These are phyloP conservation scores for Lentinus polychrous DNA, from an alignment of 1,284 basidiomycete species.

Conservation along the genomic window DNA sequence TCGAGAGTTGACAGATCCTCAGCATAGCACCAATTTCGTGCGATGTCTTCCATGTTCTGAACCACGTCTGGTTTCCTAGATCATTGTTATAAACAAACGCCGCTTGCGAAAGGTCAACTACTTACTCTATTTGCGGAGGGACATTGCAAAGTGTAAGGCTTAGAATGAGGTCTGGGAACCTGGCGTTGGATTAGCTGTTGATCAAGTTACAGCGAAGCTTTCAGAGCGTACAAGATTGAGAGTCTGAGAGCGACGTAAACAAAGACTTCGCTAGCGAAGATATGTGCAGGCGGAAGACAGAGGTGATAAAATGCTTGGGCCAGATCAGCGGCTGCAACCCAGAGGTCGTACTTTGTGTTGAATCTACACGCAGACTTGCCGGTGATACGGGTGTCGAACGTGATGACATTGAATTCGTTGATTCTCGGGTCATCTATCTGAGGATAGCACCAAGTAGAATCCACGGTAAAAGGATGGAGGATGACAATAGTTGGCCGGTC, in stretches of 20 bases:
- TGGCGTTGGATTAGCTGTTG: slow-evolving; percentile 18
- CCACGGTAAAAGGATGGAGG: slow-evolving; percentile 60
- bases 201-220: slow-evolving; percentile 3
- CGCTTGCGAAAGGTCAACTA: slow-evolving; percentile 8
- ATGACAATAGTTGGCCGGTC: slow-evolving; percentile 58
- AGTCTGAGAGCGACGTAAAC: slow-evolving; percentile 44
- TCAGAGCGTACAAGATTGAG: slow-evolving; percentile 44
- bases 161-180: slow-evolving; percentile 66
- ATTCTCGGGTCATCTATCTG: slow-evolving; percentile 66
- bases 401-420: slow-evolving; percentile 57
- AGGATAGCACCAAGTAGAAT: slow-evolving; percentile 57
- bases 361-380: slow-evolving; percentile 53
- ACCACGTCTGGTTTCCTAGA: slow-evolving; percentile 50
- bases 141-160: slow-evolving; percentile 65
- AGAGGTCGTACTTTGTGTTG: slow-evolving; percentile 55
- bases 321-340: slow-evolving; percentile 71
- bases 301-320: slow-evolving; percentile 59
- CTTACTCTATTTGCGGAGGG: slow-evolving; percentile 61
- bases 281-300: slow-evolving; percentile 57
- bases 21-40: slow-evolving; percentile 57
- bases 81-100: slow-evolving; percentile 8
- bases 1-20: slow-evolving; percentile 63
- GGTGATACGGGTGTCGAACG: slow-evolving; percentile 64
- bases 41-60: slow-evolving; percentile 54
- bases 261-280: slow-evolving; percentile 52